Percentiles rank a stretch among this genome's conserved stretches.
These are phyloP conservation scores for Suhomyces maxii DNA, from an alignment of 1,139 yeast species.

Conservation along the genomic window DNA sequence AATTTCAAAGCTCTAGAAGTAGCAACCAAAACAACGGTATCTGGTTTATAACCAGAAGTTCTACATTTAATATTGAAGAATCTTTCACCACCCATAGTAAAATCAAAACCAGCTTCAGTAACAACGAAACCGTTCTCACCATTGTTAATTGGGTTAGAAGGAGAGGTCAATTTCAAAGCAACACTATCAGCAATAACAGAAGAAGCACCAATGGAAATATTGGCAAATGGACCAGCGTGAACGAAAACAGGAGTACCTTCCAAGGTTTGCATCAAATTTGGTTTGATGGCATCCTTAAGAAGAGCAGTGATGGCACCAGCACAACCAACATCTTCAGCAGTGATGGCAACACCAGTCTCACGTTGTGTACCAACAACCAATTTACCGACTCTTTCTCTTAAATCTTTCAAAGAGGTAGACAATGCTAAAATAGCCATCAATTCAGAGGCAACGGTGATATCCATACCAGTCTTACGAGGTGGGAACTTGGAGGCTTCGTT, in stretches of 20 bases:
- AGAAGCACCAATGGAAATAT: slow-evolving; percentile 94
- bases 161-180: slow-evolving; percentile 78
- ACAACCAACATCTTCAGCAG: slow-evolving; percentile 95
- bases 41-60: slow-evolving; percentile 70
- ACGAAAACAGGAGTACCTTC: slow-evolving; percentile 98
- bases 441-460: slow-evolving; percentile 95
- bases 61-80: slow-evolving; percentile 79
- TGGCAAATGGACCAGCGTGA: slow-evolving; percentile 98
- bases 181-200: slow-evolving; percentile 94
- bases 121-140: slow-evolving; percentile 65
- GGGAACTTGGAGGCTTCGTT: slow-evolving; percentile 73
- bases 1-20: slow-evolving; percentile 77
- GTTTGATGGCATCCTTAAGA: slow-evolving; percentile 95
- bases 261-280: slow-evolving; percentile 95
- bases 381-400: slow-evolving; percentile 87
- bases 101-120: slow-evolving; percentile 85
- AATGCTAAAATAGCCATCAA: slow-evolving; percentile 98
- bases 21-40: slow-evolving; percentile 75
- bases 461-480: slow-evolving; percentile 89
- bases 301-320: slow-evolving; percentile 97
- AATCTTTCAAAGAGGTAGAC: slow-evolving; percentile 74
- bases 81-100: slow-evolving; percentile 89
- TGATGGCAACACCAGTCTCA: slow-evolving; percentile 80
- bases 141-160: slow-evolving; percentile 45
- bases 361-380: slow-evolving; percentile 89